phyloP scores from a whole-genome alignment of 208 protist species.

The Trypanosoma boissoni region DNA sequence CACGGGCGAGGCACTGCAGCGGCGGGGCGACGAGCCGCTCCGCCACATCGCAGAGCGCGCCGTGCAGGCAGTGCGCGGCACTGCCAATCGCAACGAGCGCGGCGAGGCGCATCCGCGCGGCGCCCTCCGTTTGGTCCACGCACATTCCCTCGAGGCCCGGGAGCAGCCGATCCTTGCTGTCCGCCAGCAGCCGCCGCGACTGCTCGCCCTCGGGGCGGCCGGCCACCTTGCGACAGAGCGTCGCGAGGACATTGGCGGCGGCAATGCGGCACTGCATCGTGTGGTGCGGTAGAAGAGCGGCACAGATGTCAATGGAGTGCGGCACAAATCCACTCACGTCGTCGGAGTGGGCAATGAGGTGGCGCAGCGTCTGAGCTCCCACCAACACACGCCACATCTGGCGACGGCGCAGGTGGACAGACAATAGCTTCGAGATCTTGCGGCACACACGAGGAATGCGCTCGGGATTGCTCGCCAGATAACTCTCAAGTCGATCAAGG shows the following conservation, averaged over 20 bases:
- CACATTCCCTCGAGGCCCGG: constrained; percentile 66
- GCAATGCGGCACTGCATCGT: constrained; percentile 50
- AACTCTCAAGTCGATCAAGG: constrained; percentile 63
- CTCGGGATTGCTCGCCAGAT: constrained; percentile 76
- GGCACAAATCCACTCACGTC: constrained; percentile 71
- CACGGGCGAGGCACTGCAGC: constrained; percentile 49
- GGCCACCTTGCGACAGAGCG: constrained; percentile 55
- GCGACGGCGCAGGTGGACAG: constrained; percentile 27
- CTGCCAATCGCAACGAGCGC: constrained; percentile 55
- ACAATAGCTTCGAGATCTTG: constrained; percentile 70
- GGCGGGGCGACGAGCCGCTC: constrained; percentile 42
- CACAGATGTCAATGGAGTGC: constrained; percentile 58
- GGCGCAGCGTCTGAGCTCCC: constrained; percentile 52
- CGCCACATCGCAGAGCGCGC: constrained; percentile 34
- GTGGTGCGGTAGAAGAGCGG: constrained; percentile 36
- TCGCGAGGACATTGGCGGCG: constrained; percentile 58
- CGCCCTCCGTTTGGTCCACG: constrained; percentile 25
- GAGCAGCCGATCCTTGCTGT: constrained; percentile 56
- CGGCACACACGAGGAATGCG: constrained; percentile 80
- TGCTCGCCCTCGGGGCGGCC: constrained; percentile 42
- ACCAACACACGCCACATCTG: constrained; percentile 63
- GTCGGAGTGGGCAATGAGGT: constrained; percentile 50
- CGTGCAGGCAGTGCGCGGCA: constrained; percentile 48
- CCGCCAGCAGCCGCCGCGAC: constrained; percentile 52
- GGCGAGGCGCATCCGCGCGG: constrained; percentile 49